Conservation (phyloP, 805 yeast species). For the Sugiyamaella qingdaonensis region DNA sequence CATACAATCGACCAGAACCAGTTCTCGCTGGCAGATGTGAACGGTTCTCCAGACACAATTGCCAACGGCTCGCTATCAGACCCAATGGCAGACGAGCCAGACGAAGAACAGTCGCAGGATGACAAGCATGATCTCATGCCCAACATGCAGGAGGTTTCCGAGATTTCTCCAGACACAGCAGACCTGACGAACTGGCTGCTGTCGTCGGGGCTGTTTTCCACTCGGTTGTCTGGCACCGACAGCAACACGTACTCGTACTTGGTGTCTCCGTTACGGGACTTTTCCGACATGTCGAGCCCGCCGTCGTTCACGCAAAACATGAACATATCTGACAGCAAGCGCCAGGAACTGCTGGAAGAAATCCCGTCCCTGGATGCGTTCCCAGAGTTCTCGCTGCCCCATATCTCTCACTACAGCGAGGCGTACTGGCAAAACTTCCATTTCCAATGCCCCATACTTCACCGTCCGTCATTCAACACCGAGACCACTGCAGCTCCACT, state of each 20-base stretch:
- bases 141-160: neutral
- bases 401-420: conserved; percentile 25
- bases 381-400: conserved; percentile 13
- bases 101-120: neutral
- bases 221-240: neutral
- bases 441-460: conserved; percentile 55
- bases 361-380: conserved; percentile 32
- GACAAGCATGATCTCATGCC: neutral
- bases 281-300: conserved; percentile 30
- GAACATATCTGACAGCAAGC: conserved; percentile 29
- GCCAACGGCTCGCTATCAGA: too few relatives aligned
- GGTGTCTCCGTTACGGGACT: conserved; percentile 3
- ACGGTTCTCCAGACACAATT: neutral
- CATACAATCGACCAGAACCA: neutral
- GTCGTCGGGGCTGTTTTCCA: conserved; percentile 6
- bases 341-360: conserved; percentile 20
- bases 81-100: neutral
- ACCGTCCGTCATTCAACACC: conserved; percentile 53
- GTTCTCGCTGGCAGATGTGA: neutral
- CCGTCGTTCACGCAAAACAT: conserved; percentile 33
- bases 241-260: conserved; percentile 3
- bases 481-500: conserved; percentile 45
- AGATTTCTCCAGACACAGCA: conserved; percentile 13
- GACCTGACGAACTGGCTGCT: conserved; percentile 16
- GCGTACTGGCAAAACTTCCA: conserved; percentile 57